These are phyloP conservation scores for Solanum etuberosum DNA, from an alignment of 257 asterid species.

Conservation along the genomic window DNA sequence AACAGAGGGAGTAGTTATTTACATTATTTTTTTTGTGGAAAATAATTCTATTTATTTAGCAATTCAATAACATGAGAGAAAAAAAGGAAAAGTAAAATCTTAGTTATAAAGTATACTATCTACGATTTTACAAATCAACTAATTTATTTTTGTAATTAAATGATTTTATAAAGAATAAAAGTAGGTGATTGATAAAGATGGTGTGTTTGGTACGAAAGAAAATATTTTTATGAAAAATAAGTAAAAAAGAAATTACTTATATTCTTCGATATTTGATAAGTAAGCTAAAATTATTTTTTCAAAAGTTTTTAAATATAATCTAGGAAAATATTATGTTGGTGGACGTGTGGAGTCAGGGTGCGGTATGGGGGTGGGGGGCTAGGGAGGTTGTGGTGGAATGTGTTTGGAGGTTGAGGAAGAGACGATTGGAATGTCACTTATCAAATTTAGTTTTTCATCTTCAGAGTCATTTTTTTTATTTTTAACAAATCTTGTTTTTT, in stretches of 20 bases:
- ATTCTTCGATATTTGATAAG: too few species aligned
- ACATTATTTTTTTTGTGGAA: background rate
- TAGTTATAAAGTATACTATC: background rate
- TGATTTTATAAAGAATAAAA: background rate
- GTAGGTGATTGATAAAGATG: background rate
- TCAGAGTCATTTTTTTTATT: too few species aligned
- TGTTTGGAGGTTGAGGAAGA: background rate
- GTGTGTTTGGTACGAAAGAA: too few species aligned
- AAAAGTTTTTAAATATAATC: too few species aligned
- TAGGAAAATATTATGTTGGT: too few species aligned
- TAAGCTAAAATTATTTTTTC: too few species aligned
- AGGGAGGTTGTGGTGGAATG: too few species aligned
- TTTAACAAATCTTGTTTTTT: too few species aligned
- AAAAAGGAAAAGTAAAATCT: background rate
- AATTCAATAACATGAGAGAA: background rate
- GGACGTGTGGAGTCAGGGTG: background rate
- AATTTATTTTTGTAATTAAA: background rate
- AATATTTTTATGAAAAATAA: too few species aligned
- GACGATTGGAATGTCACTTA: background rate
- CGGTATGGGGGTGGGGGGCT: background rate
- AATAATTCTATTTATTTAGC: background rate
- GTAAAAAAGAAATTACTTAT: too few species aligned
- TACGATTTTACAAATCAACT: background rate
- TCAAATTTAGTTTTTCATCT: too few species aligned
- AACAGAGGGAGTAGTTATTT: too few species aligned